These are phyloP conservation scores for Lyophyllum atratum DNA, from an alignment of 768 basidiomycete genomes.

Conservation along the genomic window DNA sequence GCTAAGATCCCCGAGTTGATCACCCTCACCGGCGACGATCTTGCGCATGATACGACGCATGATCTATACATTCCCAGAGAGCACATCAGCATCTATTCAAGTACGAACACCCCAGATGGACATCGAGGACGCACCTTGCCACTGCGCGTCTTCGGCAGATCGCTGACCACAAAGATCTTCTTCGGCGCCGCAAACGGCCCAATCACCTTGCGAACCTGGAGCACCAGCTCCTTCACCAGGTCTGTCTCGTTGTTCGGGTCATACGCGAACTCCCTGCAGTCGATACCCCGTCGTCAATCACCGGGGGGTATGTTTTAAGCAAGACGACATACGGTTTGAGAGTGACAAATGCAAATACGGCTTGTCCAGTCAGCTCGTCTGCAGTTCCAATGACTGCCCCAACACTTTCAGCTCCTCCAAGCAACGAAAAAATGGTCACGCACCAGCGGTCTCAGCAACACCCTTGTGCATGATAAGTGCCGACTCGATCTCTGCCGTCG, in stretches of 20 bases:
- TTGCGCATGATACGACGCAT: conserved; percentile 97
- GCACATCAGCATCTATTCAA: too few species aligned
- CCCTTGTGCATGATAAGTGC: conserved; percentile 94
- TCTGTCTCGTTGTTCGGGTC: conserved; percentile 67
- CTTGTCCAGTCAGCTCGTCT: conserved; percentile 90
- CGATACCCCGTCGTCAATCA: background rate
- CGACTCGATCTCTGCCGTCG: conserved; percentile 97
- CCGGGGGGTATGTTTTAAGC: background rate
- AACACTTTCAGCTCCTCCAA: conserved; percentile 1
- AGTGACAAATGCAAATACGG: conserved; percentile 93
- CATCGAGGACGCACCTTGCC: conserved; percentile 86
- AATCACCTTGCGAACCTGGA: conserved; percentile 97
- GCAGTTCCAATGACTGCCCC: conserved; percentile 71
- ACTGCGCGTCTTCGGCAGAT: conserved; percentile 92
- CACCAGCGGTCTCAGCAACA: conserved; percentile 88
- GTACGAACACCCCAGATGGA: too few species aligned
- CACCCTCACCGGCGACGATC: conserved; percentile 91
- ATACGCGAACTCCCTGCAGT: conserved; percentile 69
- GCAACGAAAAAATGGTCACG: conserved; percentile 32
- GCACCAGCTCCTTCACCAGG: conserved; percentile 83
- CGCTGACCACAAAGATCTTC: conserved; percentile 80
- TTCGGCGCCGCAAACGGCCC: conserved; percentile 98
- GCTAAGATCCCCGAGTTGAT: conserved; percentile 93
- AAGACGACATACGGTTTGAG: conserved; percentile 77
- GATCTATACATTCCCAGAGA: conserved; percentile 46